A percentile compares a stretch with the other conserved stretches of the same genome.
Evolutionary conservation across 306 rosid species (phyloP).

Genomic region (Lathyrus oleraceus): DNA sequence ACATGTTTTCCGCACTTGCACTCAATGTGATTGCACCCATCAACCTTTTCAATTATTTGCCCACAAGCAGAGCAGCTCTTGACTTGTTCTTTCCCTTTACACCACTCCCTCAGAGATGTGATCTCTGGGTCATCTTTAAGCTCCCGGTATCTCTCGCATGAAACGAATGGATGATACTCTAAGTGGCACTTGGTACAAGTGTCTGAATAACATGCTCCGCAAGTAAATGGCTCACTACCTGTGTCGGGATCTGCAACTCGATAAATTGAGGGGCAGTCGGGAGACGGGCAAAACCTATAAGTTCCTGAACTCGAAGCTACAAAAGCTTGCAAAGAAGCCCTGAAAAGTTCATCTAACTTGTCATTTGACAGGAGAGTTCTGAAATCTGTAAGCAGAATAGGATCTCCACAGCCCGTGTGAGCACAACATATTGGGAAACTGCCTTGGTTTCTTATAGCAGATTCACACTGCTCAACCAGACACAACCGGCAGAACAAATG

Average conservation of each 20-base stretch:
- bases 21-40: conserved; percentile 91
- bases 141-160: conserved; percentile 72
- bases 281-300: conserved; percentile 86
- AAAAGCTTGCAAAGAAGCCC: conserved; percentile 82
- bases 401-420: conserved; percentile 51
- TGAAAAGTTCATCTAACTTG: conserved; percentile 84
- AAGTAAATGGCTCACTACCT: conserved; percentile 62
- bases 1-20: conserved; percentile 88
- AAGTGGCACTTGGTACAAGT: conserved; percentile 84
- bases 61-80: conserved; percentile 73
- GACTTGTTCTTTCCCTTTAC: conserved; percentile 74
- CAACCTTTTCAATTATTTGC: conserved; percentile 72
- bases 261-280: conserved; percentile 87
- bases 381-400: conserved; percentile 60
- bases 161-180: conserved; percentile 78
- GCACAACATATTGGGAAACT: conserved; percentile 76
- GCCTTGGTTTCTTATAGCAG: conserved; percentile 72
- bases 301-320: conserved; percentile 60
- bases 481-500: conserved; percentile 71
- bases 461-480: conserved; percentile 83
- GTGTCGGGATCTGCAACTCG: conserved; percentile 54
- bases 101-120: conserved; percentile 75
- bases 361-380: conserved; percentile 54
- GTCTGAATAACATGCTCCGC: conserved; percentile 86
- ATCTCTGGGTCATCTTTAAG: conserved; percentile 81